These are phyloP conservation scores for Vaccinium myrtillus DNA, from an alignment of 148 eudicot species.

Conservation along the genomic window DNA sequence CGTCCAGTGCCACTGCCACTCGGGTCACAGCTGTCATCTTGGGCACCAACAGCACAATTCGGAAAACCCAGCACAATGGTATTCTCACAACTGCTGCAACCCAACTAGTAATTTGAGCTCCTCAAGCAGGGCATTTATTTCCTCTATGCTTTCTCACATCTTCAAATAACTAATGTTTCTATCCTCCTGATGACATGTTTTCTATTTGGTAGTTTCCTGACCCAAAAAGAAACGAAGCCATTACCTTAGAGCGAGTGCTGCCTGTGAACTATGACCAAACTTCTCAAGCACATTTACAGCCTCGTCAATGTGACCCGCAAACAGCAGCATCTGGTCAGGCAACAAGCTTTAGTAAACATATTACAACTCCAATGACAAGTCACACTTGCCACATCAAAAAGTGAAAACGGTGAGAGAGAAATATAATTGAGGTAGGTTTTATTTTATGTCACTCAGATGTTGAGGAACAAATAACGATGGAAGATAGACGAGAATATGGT, in stretches of 20 bases:
- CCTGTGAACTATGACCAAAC: constrained; percentile 34
- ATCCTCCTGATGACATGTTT: background rate
- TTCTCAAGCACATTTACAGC: constrained; percentile 59
- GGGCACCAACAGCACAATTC: background rate
- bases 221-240: background rate
- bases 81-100: background rate
- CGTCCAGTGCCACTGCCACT: background rate
- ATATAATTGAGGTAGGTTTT: background rate
- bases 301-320: constrained; percentile 59
- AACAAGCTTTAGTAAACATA: constrained; percentile 11
- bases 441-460: background rate
- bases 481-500: background rate
- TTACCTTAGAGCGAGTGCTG: constrained; percentile 57
- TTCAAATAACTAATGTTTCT: background rate
- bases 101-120: background rate
- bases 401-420: background rate
- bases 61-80: background rate
- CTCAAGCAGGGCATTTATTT: background rate
- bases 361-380: background rate
- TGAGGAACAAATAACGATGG: background rate
- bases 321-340: constrained; percentile 55
- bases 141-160: background rate
- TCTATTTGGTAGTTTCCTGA: background rate
- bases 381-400: background rate
- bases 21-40: background rate